Percentiles rank a stretch among this genome's conserved stretches.
Conservation (phyloP, 2,329 filamentous ascomycete species). For the Colletotrichum paranaense region DNA sequence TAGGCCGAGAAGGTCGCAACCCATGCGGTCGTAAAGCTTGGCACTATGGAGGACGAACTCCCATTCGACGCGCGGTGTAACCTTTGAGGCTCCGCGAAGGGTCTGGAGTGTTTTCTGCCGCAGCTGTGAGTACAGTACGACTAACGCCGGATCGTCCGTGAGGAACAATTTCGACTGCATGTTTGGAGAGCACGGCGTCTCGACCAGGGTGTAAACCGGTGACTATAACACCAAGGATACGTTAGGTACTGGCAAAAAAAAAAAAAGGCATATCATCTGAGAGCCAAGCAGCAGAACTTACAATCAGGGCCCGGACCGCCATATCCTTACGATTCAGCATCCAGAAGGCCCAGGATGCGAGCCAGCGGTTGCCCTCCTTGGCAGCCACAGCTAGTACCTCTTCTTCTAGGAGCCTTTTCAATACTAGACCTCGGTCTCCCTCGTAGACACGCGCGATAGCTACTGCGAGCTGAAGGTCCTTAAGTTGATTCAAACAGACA, state of each 20-base stretch:
- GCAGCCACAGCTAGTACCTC: constrained; percentile 83
- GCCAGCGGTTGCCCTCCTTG: constrained; percentile 88
- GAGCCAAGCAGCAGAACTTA: constrained; percentile 53
- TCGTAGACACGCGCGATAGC: constrained; percentile 90
- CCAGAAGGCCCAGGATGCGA: constrained; percentile 96
- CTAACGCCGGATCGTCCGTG: constrained; percentile 89
- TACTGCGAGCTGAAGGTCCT: constrained; percentile 90
- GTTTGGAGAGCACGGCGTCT: constrained; percentile 75
- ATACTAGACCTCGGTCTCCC: constrained; percentile 80
- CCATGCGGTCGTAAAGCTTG: constrained; percentile 88
- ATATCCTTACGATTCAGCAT: constrained; percentile 85
- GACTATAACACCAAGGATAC: constrained; percentile 61
- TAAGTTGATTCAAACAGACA: constrained; percentile 86
- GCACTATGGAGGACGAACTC: constrained; percentile 90
- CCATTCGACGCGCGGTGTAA: constrained; percentile 85
- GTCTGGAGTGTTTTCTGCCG: constrained; percentile 85
- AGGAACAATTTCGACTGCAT: constrained; percentile 83
- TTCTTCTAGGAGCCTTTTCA: constrained; percentile 81
- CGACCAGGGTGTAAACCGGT: constrained; percentile 80
- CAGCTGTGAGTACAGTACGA: constrained; percentile 88
- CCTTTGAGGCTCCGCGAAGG: constrained; percentile 83
- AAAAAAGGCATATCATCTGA: background rate
- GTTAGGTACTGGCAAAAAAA: background rate
- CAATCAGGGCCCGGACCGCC: constrained; percentile 85
- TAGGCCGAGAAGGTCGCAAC: constrained; percentile 89